phyloP scores from a whole-genome alignment of 2,329 filamentous ascomycete genomes.

The Alternaria brassicicola region DNA sequence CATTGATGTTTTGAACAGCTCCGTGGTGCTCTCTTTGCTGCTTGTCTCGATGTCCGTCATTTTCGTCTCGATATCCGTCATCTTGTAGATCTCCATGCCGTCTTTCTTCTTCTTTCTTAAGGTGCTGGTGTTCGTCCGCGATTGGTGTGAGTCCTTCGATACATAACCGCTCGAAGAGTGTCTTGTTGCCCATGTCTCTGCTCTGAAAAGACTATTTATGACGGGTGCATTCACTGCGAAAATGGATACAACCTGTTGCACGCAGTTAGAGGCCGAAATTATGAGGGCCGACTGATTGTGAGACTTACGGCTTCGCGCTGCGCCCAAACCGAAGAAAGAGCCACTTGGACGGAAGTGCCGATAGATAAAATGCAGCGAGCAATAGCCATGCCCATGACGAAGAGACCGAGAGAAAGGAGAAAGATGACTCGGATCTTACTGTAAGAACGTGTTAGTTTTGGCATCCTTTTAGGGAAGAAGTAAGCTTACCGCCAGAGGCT shows the following conservation, averaged over 20 bases:
- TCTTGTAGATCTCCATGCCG: conserved; percentile 1
- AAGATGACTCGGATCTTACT: conserved; percentile 2
- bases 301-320: conserved; percentile 6
- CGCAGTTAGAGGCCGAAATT: background rate
- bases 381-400: conserved; percentile 5
- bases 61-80: background rate
- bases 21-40: background rate
- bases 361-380: conserved; percentile 7
- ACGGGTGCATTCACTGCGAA: conserved; percentile 8
- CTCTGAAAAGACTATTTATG: conserved; percentile 6
- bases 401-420: background rate
- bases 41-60: background rate
- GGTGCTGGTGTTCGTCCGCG: background rate
- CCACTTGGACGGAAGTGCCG: conserved; percentile 1
- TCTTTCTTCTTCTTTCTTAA: background rate
- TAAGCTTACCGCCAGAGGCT: conserved; percentile 1
- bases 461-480: background rate
- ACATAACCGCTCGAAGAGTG: background rate
- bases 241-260: background rate
- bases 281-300: background rate
- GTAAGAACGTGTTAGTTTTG: background rate
- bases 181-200: background rate
- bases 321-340: conserved; percentile 8
- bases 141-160: background rate
- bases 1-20: background rate